Conservation (phyloP, 176 grass and related monocot genomes). For the Oryza punctata region DNA sequence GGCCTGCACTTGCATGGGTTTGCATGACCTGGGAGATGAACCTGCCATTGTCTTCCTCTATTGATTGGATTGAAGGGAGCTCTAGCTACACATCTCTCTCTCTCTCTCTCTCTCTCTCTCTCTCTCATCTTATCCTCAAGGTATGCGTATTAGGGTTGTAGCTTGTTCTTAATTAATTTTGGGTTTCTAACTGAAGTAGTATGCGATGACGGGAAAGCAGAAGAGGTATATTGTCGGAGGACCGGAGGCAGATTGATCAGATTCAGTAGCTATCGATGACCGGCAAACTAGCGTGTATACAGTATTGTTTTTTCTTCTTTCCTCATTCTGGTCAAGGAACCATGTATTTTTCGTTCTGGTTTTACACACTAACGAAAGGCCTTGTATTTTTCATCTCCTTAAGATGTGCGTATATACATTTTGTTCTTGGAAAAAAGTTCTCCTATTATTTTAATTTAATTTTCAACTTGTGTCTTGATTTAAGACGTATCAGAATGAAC, state of each 20-base stretch:
- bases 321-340: too few relatives aligned
- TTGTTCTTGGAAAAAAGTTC: neutral
- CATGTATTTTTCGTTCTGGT: neutral
- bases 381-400: neutral
- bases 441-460: too few relatives aligned
- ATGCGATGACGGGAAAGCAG: neutral
- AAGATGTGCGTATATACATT: neutral
- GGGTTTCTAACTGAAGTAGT: neutral
- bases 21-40: slow-evolving; percentile 74
- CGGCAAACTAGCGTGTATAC: neutral
- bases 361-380: neutral
- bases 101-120: too few relatives aligned
- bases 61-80: slow-evolving; percentile 93
- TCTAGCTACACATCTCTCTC: slow-evolving; percentile 14
- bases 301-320: neutral
- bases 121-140: neutral
- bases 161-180: neutral
- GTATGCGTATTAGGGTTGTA: neutral
- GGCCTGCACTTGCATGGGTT: slow-evolving; percentile 62
- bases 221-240: neutral
- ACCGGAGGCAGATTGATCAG: too few relatives aligned
- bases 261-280: neutral
- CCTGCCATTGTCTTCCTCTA: slow-evolving; percentile 57
- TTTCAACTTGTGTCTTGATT: too few relatives aligned
- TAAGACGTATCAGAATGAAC: too few relatives aligned